A percentile compares a stretch with the other conserved stretches of the same genome.
phyloP scores from a whole-genome alignment of 2,329 filamentous ascomycete species.

The Thermothelomyces thermophilus region DNA sequence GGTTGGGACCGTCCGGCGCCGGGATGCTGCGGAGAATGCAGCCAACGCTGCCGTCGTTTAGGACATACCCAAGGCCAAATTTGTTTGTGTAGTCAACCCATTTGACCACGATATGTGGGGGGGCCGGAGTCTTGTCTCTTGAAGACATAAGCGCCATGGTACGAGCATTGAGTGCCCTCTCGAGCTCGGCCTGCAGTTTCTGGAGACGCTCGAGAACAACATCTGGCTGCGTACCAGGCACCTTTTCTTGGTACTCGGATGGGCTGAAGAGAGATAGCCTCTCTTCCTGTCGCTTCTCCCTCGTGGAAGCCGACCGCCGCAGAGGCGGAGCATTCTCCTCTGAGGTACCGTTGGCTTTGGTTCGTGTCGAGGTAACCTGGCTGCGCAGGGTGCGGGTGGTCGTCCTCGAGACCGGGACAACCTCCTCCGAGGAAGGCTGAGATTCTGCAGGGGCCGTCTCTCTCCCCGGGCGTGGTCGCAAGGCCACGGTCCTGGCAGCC shows the following conservation, averaged over 20 bases:
- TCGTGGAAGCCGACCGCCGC: constrained; percentile 10
- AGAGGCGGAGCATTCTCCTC: constrained; percentile 21
- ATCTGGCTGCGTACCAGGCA: constrained; percentile 52
- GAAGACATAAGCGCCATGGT: constrained; percentile 54
- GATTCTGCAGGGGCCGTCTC: constrained; percentile 20
- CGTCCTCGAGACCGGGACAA: constrained; percentile 5
- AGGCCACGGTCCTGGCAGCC: constrained; percentile 23
- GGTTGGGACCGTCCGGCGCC: constrained; percentile 43
- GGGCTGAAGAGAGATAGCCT: constrained; percentile 50
- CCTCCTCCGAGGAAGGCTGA: constrained; percentile 12
- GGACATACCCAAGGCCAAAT: constrained; percentile 75
- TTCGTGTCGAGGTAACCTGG: constrained; percentile 16
- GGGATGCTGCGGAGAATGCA: constrained; percentile 57
- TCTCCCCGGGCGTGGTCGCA: constrained; percentile 15
- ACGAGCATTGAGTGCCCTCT: constrained; percentile 56
- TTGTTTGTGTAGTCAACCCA: constrained; percentile 90
- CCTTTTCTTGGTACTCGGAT: constrained; percentile 42
- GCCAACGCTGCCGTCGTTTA: constrained; percentile 74
- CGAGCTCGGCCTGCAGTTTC: constrained; percentile 53
- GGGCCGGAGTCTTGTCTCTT: constrained; percentile 46
- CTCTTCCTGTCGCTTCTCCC: constrained; percentile 22
- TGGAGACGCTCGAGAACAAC: constrained; percentile 49
- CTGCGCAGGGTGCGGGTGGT: constrained; percentile 21
- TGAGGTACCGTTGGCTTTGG: constrained; percentile 1
- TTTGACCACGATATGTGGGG: constrained; percentile 63